Percentiles rank a stretch among this genome's conserved stretches.
Evolutionary conservation across 2,329 filamentous ascomycete species (phyloP).

Genomic region (Coniella lustricola): DNA sequence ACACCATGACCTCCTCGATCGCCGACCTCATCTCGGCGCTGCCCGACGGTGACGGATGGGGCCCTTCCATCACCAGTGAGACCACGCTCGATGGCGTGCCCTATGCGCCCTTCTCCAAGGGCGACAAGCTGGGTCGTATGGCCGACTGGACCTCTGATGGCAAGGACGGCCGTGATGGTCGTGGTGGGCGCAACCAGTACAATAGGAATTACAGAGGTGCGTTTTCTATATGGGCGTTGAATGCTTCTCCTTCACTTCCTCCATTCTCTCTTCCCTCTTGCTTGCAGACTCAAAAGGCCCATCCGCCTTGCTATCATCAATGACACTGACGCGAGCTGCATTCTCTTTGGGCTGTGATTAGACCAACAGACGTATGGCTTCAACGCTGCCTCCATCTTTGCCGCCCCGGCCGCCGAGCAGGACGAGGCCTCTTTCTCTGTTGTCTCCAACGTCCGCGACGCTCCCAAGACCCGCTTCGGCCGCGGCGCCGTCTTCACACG

Average conservation of each 20-base stretch:
- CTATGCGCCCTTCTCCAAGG: conserved; percentile 97
- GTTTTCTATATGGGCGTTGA: conserved; percentile 18
- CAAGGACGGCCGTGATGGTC: conserved; percentile 68
- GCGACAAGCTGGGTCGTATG: conserved; percentile 98
- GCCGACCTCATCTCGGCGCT: conserved; percentile 62
- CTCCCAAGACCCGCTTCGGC: conserved; percentile 77
- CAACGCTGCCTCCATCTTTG: conserved; percentile 79
- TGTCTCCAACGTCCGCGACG: conserved; percentile 88
- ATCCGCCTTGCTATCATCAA: no score
- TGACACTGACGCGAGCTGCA: not conserved
- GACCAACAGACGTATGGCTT: conserved; percentile 97
- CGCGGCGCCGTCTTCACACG: conserved; percentile 88
- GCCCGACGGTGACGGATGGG: conserved; percentile 77
- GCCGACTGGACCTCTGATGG: conserved; percentile 93
- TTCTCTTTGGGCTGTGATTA: conserved; percentile 30
- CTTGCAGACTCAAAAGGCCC: no score
- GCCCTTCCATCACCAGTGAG: conserved; percentile 72
- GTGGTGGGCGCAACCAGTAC: conserved; percentile 78
- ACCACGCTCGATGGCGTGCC: conserved; percentile 91
- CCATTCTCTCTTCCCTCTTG: no score
- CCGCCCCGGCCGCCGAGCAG: conserved; percentile 74
- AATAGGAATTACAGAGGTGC: conserved; percentile 88
- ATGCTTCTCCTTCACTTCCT: no score
- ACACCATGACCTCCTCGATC: conserved; percentile 30
- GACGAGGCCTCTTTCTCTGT: conserved; percentile 98